Conservation (phyloP, 1,139 yeast genomes). For the Casaregolazyma lundiana region DNA sequence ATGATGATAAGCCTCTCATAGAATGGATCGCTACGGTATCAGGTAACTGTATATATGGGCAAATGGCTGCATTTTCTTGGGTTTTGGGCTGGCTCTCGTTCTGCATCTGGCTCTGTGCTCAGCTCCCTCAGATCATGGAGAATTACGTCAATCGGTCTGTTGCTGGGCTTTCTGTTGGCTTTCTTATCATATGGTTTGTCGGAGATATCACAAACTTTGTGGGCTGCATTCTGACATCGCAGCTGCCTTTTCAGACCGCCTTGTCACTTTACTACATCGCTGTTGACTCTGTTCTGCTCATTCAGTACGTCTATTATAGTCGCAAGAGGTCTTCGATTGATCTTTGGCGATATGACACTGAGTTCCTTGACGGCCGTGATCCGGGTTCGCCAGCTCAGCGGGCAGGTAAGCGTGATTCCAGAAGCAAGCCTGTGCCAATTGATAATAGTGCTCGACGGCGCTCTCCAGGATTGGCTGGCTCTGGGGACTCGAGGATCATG, state of each 20-base stretch:
- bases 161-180: conserved; percentile 77
- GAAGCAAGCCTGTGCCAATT: background rate
- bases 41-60: conserved; percentile 32
- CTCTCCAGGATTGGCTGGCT: background rate
- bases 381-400: too few species aligned
- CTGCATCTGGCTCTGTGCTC: conserved; percentile 77
- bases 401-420: too few species aligned
- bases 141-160: conserved; percentile 76
- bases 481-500: background rate
- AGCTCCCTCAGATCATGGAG: conserved; percentile 76
- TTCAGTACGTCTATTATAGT: conserved; percentile 72
- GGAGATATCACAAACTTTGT: conserved; percentile 80
- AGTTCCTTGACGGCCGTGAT: background rate
- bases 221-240: conserved; percentile 76
- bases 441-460: background rate
- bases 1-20: conserved; percentile 24
- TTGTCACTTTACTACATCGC: conserved; percentile 69
- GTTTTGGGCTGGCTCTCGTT: conserved; percentile 49
- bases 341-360: background rate
- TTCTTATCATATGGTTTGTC: conserved; percentile 70
- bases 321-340: background rate
- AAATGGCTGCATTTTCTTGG: conserved; percentile 27
- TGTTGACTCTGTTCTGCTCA: conserved; percentile 66
- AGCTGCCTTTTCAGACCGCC: conserved; percentile 69
- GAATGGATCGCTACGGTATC: conserved; percentile 28